Percentiles rank a stretch among this genome's conserved stretches.
Evolutionary conservation across 2,329 filamentous ascomycete genomes (phyloP).

Genomic region (Teratosphaeria nubilosa): DNA sequence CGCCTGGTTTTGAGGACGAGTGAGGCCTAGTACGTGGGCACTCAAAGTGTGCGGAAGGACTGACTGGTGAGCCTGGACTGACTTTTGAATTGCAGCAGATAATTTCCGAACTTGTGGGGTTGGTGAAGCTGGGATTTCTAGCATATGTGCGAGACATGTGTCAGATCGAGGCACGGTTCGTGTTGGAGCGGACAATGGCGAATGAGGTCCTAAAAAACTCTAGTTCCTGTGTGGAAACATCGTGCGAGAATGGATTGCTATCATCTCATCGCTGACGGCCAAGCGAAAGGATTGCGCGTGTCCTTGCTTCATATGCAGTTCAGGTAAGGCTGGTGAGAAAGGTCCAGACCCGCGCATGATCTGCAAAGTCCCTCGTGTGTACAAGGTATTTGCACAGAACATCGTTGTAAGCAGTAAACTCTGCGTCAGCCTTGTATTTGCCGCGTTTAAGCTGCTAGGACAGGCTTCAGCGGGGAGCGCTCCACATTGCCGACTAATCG

Average conservation of each 20-base stretch:
- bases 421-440: neutral
- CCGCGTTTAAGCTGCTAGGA: neutral
- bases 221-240: too few species aligned
- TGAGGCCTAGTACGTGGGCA: too few species aligned
- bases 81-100: neutral
- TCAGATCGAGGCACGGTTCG: neutral
- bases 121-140: neutral
- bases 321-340: neutral
- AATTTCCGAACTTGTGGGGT: neutral
- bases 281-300: neutral
- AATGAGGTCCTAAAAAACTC: neutral
- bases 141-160: neutral
- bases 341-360: neutral
- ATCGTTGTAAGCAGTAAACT: neutral
- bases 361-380: neutral
- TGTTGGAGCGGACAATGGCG: neutral
- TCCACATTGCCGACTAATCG: neutral
- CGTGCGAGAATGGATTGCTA: neutral
- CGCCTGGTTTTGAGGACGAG: too few species aligned
- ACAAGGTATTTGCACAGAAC: neutral
- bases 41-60: too few species aligned
- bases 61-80: too few species aligned
- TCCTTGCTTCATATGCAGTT: neutral
- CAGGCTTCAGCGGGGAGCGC: neutral
- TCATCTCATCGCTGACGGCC: neutral